These are phyloP conservation scores for Dispira parvispora DNA, from an alignment of 192 early-diverging fungal species.

Conservation along the genomic window DNA sequence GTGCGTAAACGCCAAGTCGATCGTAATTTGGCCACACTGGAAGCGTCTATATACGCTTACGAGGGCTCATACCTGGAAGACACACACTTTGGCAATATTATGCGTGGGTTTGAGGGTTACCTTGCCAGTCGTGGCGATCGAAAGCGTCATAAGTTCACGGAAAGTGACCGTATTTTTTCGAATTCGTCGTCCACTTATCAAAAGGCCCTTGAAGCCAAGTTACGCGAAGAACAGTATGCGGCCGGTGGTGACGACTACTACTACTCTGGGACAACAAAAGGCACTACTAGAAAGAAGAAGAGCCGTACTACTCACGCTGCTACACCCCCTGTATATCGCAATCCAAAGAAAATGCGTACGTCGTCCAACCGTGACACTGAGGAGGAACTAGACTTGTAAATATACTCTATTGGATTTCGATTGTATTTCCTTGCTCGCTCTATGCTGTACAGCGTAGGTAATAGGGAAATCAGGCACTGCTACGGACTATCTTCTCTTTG, in stretches of 20 bases:
- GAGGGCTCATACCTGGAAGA: slow-evolving; percentile 85
- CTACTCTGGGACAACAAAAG: neutral
- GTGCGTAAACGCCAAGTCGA: slow-evolving; percentile 68
- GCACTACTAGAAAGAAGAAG: slow-evolving; percentile 4
- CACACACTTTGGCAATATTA: slow-evolving; percentile 73
- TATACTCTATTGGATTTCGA: too few relatives aligned
- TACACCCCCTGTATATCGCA: neutral
- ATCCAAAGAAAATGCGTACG: slow-evolving; percentile 3
- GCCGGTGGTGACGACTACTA: neutral
- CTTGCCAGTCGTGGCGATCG: slow-evolving; percentile 39
- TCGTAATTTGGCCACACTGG: slow-evolving; percentile 52
- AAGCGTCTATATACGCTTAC: slow-evolving; percentile 65
- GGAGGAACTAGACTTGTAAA: slow-evolving; percentile 1
- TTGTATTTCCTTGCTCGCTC: too few relatives aligned
- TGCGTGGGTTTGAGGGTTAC: slow-evolving; percentile 80
- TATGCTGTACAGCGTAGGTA: too few relatives aligned
- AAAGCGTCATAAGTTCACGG: slow-evolving; percentile 48
- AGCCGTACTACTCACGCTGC: neutral
- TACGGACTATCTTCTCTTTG: too few relatives aligned
- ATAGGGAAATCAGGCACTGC: too few relatives aligned
- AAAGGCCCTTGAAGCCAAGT: slow-evolving; percentile 13
- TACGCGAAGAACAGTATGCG: slow-evolving; percentile 7
- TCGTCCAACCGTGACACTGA: neutral
- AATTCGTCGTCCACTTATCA: slow-evolving; percentile 43
- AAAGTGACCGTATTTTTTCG: slow-evolving; percentile 74